Base-by-base conservation (phyloP, 768 basidiomycete species). In the Scleroderma bovista region DNA sequence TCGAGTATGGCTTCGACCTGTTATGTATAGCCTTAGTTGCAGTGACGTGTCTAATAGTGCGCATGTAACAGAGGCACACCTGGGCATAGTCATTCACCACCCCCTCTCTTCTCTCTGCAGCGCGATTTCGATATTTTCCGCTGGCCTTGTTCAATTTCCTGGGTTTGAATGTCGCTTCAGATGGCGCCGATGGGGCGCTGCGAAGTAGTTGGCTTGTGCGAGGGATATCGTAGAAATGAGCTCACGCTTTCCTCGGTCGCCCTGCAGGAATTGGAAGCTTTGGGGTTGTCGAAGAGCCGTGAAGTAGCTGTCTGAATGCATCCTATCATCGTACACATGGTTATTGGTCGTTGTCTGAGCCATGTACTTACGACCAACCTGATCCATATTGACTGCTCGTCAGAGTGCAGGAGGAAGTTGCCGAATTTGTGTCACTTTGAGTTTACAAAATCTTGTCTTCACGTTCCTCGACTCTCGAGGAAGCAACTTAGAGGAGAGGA, bases 1-100 rank as follows among this genome's bases (percentile, higher is more conserved):
- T 90, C 86, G 2, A 89, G 69, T 10, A 94, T 69, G 11, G 88
- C 83, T 63, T 91, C 89, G 26, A 90, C 81, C 84, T 91, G 52
- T 11, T 17, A 19, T 3, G 17, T 33, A 19, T 23, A 46, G 13
- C 29, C 12, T 10, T 20, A 11, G 17, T 17, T 55, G 38, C 53
- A 29, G 26, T n/a, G 26, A 4, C 26, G 48, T 36, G 17, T 19
- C 19, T 11, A 23, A 2, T 36, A 12, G 9, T 40, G 42, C 1
- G 24, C 17, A n/a, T 13, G 5, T 15, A 12, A 51, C 13, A 9
- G 29, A 36, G 32, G 60, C 68, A 24, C 55, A 85, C 88, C 65
- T 86, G 71, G 0, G 87, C 85, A 66, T 82, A 91, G 58, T 92
- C 88, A 55, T 81, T 82, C 13, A 74, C 83, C 42, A 71, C 69